phyloP scores from a whole-genome alignment of 768 basidiomycete species.

The Obba rivulosa region DNA sequence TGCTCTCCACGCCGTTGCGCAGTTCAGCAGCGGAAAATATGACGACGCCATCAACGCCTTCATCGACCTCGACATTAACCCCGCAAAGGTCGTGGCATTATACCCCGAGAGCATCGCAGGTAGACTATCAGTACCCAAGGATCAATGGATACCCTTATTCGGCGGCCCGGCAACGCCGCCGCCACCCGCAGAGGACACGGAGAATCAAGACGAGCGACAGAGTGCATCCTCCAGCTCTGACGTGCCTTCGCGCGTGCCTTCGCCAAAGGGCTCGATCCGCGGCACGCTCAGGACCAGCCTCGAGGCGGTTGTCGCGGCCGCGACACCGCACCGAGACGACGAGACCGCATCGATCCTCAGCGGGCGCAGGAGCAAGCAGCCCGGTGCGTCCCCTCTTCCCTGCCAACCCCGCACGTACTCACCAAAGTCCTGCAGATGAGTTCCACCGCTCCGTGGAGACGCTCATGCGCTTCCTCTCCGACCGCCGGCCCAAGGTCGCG shows the following conservation, averaged over 20 bases:
- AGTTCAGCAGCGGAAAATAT: constrained; percentile 65
- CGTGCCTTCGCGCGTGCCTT: constrained; percentile 11
- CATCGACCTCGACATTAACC: constrained; percentile 84
- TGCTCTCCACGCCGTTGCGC: constrained; percentile 71
- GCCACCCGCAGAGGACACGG: background rate
- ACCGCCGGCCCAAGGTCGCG: constrained; percentile 81
- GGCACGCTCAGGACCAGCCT: constrained; percentile 51
- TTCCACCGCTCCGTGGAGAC: constrained; percentile 77
- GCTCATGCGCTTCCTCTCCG: constrained; percentile 81
- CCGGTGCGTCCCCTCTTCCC: constrained; percentile 20
- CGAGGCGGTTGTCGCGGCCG: constrained; percentile 42
- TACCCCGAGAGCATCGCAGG: constrained; percentile 83
- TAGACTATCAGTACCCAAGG: constrained; percentile 60
- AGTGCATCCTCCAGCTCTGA: constrained; percentile 20
- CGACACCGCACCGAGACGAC: constrained; percentile 47
- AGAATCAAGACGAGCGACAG: constrained; percentile 10
- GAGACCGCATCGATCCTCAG: constrained; percentile 50
- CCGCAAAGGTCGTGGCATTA: constrained; percentile 87
- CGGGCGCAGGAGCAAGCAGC: constrained; percentile 19
- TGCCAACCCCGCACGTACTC: background rate
- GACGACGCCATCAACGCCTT: constrained; percentile 83
- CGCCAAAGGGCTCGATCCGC: constrained; percentile 29
- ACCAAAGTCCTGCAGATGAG: constrained; percentile 38
- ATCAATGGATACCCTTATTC: constrained; percentile 76
- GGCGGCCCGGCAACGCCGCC: constrained; percentile 54